A percentile compares a stretch with the other conserved stretches of the same genome.
Conservation (phyloP, 1,284 basidiomycete genomes). For the Ganoderma lucidum region DNA sequence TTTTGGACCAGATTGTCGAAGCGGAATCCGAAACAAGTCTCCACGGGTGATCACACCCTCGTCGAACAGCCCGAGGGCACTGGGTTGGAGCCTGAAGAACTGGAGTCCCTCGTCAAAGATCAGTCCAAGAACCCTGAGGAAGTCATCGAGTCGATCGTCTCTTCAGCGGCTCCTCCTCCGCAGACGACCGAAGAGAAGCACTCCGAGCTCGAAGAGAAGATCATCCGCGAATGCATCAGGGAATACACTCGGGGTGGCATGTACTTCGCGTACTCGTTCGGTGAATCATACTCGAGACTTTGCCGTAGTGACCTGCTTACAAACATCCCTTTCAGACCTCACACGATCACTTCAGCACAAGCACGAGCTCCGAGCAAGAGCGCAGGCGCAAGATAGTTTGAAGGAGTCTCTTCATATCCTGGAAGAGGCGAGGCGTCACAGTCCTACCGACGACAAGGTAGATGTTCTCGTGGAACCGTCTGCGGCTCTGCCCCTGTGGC, state of each 20-base stretch:
- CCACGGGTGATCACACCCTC: conserved; percentile 22
- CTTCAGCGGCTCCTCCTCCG: conserved; percentile 66
- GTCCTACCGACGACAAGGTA: conserved; percentile 49
- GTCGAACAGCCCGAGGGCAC: conserved; percentile 35
- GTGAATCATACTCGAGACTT: conserved; percentile 46
- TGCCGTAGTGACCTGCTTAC: not conserved
- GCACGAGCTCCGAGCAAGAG: conserved; percentile 65
- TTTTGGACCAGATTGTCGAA: conserved; percentile 72
- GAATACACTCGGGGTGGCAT: conserved; percentile 81
- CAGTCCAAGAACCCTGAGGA: conserved; percentile 55
- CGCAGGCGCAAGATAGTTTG: conserved; percentile 61
- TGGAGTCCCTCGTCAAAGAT: conserved; percentile 61
- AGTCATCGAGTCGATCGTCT: conserved; percentile 62
- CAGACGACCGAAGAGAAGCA: conserved; percentile 68
- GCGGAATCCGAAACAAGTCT: conserved; percentile 39
- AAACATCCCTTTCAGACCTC: conserved; percentile 58
- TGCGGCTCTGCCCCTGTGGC: conserved; percentile 81
- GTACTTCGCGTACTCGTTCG: conserved; percentile 84
- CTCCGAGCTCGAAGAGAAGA: conserved; percentile 77
- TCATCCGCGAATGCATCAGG: conserved; percentile 74
- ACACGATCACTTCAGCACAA: conserved; percentile 84
- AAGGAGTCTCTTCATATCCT: conserved; percentile 63
- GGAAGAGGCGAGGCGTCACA: conserved; percentile 35
- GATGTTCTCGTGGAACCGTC: conserved; percentile 73
- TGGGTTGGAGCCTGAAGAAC: conserved; percentile 47